These are phyloP conservation scores for Cicer judaicum DNA, from an alignment of 306 rosid genomes.

Conservation along the genomic window DNA sequence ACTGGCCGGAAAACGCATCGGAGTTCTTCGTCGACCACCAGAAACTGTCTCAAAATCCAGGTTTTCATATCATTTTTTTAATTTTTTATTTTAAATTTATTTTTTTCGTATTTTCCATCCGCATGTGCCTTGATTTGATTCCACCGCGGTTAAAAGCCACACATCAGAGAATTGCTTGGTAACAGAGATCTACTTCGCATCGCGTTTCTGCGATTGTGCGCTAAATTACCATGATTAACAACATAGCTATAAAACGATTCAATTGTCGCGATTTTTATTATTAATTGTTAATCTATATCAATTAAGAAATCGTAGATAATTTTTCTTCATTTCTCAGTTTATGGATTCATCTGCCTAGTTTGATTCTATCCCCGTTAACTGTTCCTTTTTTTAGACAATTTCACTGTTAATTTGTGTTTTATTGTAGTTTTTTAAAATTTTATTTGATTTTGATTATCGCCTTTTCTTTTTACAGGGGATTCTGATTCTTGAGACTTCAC, in stretches of 20 bases:
- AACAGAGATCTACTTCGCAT: background rate
- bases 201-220: background rate
- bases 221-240: background rate
- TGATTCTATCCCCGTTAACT: background rate
- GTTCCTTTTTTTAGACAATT: background rate
- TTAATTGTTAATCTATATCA: background rate
- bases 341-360: background rate
- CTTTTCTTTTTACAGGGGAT: constrained; percentile 32
- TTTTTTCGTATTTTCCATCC: background rate
- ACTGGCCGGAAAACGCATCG: background rate
- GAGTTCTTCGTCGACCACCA: background rate
- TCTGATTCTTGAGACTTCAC: constrained; percentile 4
- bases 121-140: background rate
- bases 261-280: background rate
- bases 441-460: background rate
- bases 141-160: background rate
- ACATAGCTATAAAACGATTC: background rate
- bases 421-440: background rate
- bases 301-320: background rate
- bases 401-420: background rate
- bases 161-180: background rate
- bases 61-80: background rate
- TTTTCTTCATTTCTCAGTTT: background rate
- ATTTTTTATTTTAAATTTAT: background rate
- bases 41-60: background rate